Evolutionary conservation across 139 green algal genomes (phyloP).

Genomic region (Closterium sp.): DNA sequence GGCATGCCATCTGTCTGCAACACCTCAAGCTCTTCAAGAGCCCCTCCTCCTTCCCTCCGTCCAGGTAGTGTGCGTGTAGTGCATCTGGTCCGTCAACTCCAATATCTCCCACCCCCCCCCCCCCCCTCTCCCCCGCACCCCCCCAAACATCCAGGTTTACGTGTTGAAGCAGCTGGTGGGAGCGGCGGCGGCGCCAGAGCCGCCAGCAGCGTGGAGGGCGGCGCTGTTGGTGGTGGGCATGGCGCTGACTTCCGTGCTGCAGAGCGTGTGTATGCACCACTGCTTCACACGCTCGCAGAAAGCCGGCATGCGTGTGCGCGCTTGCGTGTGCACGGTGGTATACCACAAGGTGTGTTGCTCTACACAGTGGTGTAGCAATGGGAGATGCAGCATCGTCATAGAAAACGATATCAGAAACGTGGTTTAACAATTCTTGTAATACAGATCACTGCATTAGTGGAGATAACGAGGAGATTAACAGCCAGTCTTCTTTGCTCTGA

Average conservation of each 20-base stretch:
- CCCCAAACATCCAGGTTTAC: conserved; percentile 14
- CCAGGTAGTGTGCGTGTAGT: too few species aligned
- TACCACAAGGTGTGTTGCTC: conserved; percentile 22
- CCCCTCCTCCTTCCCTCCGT: too few species aligned
- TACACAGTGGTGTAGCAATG: not conserved
- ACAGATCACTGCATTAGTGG: not conserved
- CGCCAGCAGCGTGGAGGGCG: conserved; percentile 19
- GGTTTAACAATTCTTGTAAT: too few species aligned
- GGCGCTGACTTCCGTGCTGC: not conserved
- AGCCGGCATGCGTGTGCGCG: conserved; percentile 19
- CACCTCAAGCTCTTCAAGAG: too few species aligned
- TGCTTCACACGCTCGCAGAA: conserved; percentile 36
- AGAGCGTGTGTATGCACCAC: conserved; percentile 37
- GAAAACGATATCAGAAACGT: too few species aligned
- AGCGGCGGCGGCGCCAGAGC: not conserved
- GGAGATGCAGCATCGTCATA: too few species aligned
- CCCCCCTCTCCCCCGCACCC: not conserved
- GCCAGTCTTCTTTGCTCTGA: too few species aligned
- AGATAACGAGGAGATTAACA: too few species aligned
- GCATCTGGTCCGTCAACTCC: too few species aligned
- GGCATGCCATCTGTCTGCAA: not conserved
- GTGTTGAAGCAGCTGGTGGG: conserved; percentile 32
- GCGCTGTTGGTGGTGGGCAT: conserved; percentile 31
- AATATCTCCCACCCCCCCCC: too few species aligned
- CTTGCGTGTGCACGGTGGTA: conserved; percentile 24